These are phyloP conservation scores for Reticulascus tulasneorum DNA, from an alignment of 2,329 filamentous ascomycete genomes.

Conservation along the genomic window DNA sequence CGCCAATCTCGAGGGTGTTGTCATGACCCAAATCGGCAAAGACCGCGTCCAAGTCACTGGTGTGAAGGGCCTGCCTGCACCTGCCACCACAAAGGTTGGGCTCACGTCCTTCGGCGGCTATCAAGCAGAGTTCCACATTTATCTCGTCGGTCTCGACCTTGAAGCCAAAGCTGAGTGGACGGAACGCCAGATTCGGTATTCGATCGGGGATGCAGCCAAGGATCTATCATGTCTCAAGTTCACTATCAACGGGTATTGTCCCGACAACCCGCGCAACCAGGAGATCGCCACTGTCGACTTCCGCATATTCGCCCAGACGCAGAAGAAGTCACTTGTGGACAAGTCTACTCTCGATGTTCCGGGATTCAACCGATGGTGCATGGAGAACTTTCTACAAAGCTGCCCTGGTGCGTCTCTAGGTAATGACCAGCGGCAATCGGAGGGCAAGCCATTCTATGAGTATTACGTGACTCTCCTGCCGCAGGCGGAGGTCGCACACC, in stretches of 20 bases:
- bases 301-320: slow-evolving; percentile 14
- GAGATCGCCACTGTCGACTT: slow-evolving; percentile 17
- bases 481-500: slow-evolving; percentile 19
- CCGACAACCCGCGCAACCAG: slow-evolving; percentile 13
- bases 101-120: slow-evolving; percentile 20
- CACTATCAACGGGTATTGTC: slow-evolving; percentile 13
- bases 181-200: slow-evolving; percentile 25
- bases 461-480: slow-evolving; percentile 21
- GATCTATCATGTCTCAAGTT: slow-evolving; percentile 16
- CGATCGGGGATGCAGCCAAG: slow-evolving; percentile 19
- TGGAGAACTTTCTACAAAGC: slow-evolving; percentile 20
- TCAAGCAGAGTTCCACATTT: slow-evolving; percentile 20
- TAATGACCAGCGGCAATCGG: slow-evolving; percentile 20
- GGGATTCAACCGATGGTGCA: slow-evolving; percentile 19
- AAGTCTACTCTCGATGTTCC: slow-evolving; percentile 11
- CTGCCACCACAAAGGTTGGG: slow-evolving; percentile 26
- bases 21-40: slow-evolving; percentile 40
- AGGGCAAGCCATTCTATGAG: slow-evolving; percentile 20
- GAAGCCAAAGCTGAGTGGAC: slow-evolving; percentile 19
- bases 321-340: slow-evolving; percentile 4
- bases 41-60: slow-evolving; percentile 27
- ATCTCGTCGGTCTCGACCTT: slow-evolving; percentile 17
- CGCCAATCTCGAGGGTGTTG: slow-evolving; percentile 21
- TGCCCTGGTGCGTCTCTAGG: slow-evolving; percentile 18
- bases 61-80: slow-evolving; percentile 26